phyloP scores from a whole-genome alignment of 2,329 filamentous ascomycete genomes.

The Cercospora sp. region DNA sequence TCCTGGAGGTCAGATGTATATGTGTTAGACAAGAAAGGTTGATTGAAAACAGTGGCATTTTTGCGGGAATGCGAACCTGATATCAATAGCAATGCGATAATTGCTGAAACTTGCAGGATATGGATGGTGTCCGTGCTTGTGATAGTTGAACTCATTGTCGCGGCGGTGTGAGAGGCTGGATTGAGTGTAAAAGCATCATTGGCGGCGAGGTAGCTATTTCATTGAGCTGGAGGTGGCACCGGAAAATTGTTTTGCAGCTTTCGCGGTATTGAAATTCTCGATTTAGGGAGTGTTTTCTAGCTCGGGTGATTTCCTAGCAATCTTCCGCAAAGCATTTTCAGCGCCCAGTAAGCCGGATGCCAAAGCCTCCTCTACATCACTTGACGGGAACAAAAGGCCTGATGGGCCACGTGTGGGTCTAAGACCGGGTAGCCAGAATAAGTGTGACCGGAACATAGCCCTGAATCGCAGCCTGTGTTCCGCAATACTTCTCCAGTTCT shows the following conservation, averaged over 20 bases:
- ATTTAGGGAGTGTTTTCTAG: neutral
- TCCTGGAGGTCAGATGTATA: neutral
- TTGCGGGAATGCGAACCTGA: neutral
- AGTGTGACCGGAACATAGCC: conserved; percentile 1
- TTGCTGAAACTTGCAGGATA: neutral
- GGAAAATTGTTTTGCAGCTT: neutral
- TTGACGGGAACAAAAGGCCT: neutral
- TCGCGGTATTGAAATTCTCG: neutral
- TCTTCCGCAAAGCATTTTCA: neutral
- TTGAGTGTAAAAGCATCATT: neutral
- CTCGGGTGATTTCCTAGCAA: neutral
- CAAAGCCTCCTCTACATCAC: neutral
- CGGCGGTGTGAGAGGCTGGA: neutral
- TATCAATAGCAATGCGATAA: neutral
- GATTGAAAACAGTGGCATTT: neutral
- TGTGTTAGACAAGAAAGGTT: neutral
- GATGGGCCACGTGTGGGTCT: too few relatives aligned
- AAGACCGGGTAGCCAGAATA: neutral
- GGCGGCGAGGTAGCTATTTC: neutral
- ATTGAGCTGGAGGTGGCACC: neutral
- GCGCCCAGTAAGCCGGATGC: neutral
- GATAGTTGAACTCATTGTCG: neutral
- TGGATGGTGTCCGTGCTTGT: neutral
- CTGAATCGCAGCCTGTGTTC: neutral
- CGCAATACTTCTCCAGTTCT: neutral